Evolutionary conservation across 1,139 yeast genomes (phyloP).

Genomic region (Debaryomyces psychrophilus): DNA sequence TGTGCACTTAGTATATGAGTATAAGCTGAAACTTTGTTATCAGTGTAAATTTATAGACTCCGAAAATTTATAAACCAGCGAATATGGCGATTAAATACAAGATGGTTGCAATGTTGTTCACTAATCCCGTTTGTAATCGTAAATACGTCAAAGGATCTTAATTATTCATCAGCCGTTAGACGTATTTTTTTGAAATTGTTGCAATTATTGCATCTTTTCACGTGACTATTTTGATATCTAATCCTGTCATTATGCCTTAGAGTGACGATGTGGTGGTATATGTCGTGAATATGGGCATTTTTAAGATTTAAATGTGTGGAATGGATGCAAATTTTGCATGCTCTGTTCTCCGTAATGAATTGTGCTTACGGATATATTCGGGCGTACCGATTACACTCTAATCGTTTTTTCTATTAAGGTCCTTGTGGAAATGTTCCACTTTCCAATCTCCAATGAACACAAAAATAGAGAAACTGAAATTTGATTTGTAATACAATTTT

Average conservation of each 20-base stretch:
- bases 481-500: not conserved
- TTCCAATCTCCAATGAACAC: not conserved
- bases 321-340: not conserved
- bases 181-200: not conserved
- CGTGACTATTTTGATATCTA: constrained; percentile 6
- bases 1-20: not conserved
- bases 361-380: not conserved
- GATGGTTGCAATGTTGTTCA: not conserved
- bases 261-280: not conserved
- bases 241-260: not conserved
- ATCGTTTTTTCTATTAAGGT: not conserved
- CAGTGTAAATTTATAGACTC: not conserved
- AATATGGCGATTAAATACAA: not conserved
- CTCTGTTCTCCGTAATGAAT: not conserved
- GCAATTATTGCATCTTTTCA: constrained; percentile 10
- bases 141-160: not conserved
- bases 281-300: not conserved
- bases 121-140: not conserved
- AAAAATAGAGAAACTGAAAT: not conserved
- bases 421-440: not conserved
- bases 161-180: not conserved
- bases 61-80: not conserved
- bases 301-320: not conserved
- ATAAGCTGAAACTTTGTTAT: not conserved
- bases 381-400: not conserved